These are phyloP conservation scores for Xylaria curta DNA, from an alignment of 495 filamentous ascomycete species.

Conservation along the genomic window DNA sequence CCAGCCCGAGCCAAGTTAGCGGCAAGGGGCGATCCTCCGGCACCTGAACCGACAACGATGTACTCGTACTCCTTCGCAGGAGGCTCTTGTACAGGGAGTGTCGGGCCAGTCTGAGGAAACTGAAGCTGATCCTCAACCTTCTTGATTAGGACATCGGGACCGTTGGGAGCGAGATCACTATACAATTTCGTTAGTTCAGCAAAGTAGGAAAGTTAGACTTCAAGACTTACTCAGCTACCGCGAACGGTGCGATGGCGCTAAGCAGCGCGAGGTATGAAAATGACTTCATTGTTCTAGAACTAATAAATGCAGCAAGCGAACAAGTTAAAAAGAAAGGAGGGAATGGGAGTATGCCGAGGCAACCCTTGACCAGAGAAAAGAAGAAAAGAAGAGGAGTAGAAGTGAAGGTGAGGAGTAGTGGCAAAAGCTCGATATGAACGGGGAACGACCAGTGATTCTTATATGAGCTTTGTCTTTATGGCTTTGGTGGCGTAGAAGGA, in stretches of 20 bases:
- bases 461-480: not conserved
- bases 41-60: constrained; percentile 68
- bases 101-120: constrained; percentile 13
- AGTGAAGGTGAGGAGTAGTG: constrained; percentile 7
- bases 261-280: constrained; percentile 26
- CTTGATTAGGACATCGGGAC: constrained; percentile 4
- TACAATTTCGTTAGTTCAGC: not conserved
- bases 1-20: constrained; percentile 64
- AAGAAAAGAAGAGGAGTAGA: constrained; percentile 14
- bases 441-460: constrained; percentile 3
- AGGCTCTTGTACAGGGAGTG: not conserved
- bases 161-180: constrained; percentile 18
- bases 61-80: constrained; percentile 59
- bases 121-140: not conserved
- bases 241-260: constrained; percentile 18
- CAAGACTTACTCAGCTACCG: constrained; percentile 8
- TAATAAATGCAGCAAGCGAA: not conserved
- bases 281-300: constrained; percentile 7
- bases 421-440: not conserved
- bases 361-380: constrained; percentile 13
- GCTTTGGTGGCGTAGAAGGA: not conserved
- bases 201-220: not conserved
- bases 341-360: constrained; percentile 4
- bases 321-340: not conserved
- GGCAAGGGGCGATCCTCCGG: constrained; percentile 67